A percentile compares a stretch with the other conserved stretches of the same genome.
Evolutionary conservation across 345 rosid species (phyloP).

Genomic region (Eucalyptus microcorys): DNA sequence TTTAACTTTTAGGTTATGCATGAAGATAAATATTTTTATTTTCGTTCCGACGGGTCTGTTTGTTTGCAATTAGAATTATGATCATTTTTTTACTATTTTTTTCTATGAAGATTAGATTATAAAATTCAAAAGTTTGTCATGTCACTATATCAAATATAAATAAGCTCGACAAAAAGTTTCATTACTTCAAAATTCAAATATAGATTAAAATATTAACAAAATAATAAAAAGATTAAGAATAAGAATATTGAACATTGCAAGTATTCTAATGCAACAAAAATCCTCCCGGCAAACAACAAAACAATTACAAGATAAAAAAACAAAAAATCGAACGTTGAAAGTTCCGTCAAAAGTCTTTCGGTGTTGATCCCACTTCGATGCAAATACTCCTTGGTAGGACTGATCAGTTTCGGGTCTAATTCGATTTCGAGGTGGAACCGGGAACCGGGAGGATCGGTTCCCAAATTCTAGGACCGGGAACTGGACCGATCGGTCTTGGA

Average conservation of each 20-base stretch:
- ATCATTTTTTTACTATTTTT: background rate
- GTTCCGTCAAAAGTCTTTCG: background rate
- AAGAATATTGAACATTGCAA: too few relatives aligned
- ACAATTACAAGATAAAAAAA: too few relatives aligned
- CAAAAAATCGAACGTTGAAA: background rate
- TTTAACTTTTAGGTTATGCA: too few relatives aligned
- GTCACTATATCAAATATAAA: too few relatives aligned
- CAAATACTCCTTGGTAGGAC: fast-evolving
- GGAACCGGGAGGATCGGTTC: fast-evolving
- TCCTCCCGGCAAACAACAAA: too few relatives aligned
- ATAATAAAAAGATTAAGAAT: too few relatives aligned
- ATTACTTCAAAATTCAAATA: too few relatives aligned
- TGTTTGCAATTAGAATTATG: background rate
- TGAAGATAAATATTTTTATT: too few relatives aligned
- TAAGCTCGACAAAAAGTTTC: too few relatives aligned
- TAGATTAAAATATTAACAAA: too few relatives aligned
- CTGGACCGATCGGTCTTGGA: fast-evolving
- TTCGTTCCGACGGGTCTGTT: fast-evolving
- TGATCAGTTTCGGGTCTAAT: fast-evolving
- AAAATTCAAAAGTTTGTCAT: background rate
- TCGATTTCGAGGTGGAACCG: fast-evolving
- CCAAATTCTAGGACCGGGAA: fast-evolving
- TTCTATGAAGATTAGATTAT: background rate
- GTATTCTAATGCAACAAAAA: too few relatives aligned
- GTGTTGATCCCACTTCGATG: fast-evolving